phyloP scores from a whole-genome alignment of 2,329 filamentous ascomycete genomes.

The Akanthomyces lecanii region DNA sequence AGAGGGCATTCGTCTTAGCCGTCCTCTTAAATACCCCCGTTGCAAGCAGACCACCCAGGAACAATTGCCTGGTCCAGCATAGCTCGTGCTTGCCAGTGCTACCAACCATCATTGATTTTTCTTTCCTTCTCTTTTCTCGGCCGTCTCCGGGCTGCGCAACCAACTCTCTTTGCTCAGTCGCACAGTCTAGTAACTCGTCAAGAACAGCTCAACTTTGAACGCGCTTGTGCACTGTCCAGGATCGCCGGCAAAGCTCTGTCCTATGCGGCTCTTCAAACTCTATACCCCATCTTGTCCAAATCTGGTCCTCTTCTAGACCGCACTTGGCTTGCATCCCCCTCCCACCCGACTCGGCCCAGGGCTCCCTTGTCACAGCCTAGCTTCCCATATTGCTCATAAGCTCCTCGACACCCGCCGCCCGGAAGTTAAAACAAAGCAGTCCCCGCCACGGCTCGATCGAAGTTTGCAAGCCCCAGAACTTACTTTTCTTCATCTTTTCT shows the following conservation, averaged over 20 bases:
- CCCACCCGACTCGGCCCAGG: slow-evolving; percentile 4
- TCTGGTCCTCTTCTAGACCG: slow-evolving; percentile 17
- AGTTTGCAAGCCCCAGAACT: slow-evolving; percentile 1
- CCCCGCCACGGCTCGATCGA: slow-evolving; percentile 17
- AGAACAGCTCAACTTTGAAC: neutral
- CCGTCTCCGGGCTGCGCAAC: neutral
- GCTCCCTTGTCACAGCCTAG: slow-evolving; percentile 6
- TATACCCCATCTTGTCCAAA: slow-evolving; percentile 17
- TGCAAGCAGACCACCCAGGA: slow-evolving; percentile 1
- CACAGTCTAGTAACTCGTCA: neutral
- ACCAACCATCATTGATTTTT: neutral
- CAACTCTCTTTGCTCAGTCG: neutral
- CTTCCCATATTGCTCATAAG: slow-evolving; percentile 15
- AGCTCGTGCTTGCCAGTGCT: neutral
- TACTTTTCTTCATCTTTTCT: neutral
- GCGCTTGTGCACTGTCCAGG: slow-evolving; percentile 13
- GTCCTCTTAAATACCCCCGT: neutral
- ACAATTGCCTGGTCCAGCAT: neutral
- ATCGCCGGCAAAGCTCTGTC: slow-evolving; percentile 11
- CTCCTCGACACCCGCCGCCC: slow-evolving; percentile 14
- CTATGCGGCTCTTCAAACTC: slow-evolving; percentile 18
- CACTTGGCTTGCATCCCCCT: slow-evolving; percentile 3
- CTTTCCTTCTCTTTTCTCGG: neutral
- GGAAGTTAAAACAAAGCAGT: slow-evolving; percentile 16
- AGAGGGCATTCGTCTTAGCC: slow-evolving; percentile 2